Evolutionary conservation across 108 stramenopile species (phyloP).

Genomic region (Stephanodiscus minutulus): DNA sequence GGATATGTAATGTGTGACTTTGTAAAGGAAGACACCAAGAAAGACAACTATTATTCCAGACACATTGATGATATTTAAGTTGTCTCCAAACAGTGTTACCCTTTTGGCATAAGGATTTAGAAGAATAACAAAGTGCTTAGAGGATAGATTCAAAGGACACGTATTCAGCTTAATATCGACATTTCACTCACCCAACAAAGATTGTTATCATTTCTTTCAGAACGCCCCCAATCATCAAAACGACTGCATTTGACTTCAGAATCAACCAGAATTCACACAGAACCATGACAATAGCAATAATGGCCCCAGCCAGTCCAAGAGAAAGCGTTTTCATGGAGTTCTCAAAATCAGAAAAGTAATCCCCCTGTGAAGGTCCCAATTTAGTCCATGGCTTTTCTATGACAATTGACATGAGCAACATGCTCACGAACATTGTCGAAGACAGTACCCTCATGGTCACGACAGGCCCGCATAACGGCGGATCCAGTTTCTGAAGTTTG

Average conservation of each 20-base stretch:
- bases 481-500: constrained; percentile 78
- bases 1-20: constrained; percentile 66
- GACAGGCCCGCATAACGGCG: constrained; percentile 77
- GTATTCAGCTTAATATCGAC: not conserved
- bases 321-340: constrained; percentile 51
- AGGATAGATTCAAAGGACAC: constrained; percentile 3
- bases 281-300: constrained; percentile 83
- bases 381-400: constrained; percentile 71
- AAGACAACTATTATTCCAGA: constrained; percentile 76
- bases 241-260: constrained; percentile 76
- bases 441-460: constrained; percentile 81
- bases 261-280: constrained; percentile 90
- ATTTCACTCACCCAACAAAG: constrained; percentile 62
- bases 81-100: constrained; percentile 73
- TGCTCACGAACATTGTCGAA: constrained; percentile 76
- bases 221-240: constrained; percentile 92
- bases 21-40: constrained; percentile 78
- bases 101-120: constrained; percentile 26
- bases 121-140: not conserved
- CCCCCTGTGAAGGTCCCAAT: constrained; percentile 42
- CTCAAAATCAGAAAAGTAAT: constrained; percentile 35
- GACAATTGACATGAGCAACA: constrained; percentile 66
- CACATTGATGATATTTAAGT: constrained; percentile 64
- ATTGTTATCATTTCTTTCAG: constrained; percentile 89
- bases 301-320: constrained; percentile 69